Evolutionary conservation across 495 filamentous ascomycete genomes (phyloP).

Genomic region (Lentithecium fluviatile): DNA sequence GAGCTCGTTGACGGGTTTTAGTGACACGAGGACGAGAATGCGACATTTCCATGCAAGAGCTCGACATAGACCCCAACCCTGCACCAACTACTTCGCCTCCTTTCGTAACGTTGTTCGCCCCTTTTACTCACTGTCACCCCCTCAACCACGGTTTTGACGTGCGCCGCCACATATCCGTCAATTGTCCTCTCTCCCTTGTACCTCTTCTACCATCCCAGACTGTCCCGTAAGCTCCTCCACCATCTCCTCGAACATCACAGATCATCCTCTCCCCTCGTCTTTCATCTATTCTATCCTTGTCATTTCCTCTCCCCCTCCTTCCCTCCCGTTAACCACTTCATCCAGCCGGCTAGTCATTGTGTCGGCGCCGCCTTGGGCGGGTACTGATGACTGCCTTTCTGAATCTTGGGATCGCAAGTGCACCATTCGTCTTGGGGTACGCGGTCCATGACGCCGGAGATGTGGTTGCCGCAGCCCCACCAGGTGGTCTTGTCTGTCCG

Average conservation of each 20-base stretch:
- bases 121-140: neutral
- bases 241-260: neutral
- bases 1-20: too few species aligned
- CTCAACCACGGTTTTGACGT: neutral
- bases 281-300: neutral
- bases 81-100: too few species aligned
- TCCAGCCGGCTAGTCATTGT: slow-evolving; percentile 26
- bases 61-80: too few species aligned
- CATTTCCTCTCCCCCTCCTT: neutral
- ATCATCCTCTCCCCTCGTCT: neutral
- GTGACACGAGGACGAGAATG: too few species aligned
- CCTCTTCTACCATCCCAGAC: neutral
- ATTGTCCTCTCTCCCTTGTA: too few species aligned
- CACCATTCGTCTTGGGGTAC: slow-evolving; percentile 49
- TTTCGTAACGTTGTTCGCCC: neutral
- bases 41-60: too few species aligned
- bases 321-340: slow-evolving; percentile 3
- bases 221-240: neutral
- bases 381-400: slow-evolving; percentile 42
- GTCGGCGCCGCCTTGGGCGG: slow-evolving; percentile 35
- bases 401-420: slow-evolving; percentile 49
- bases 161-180: too few species aligned
- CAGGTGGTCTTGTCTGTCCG: slow-evolving; percentile 28
- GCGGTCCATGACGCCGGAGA: slow-evolving; percentile 45
- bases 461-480: slow-evolving; percentile 45